Conservation (phyloP, 139 green algal genomes). For the Pleodorina starrii region DNA sequence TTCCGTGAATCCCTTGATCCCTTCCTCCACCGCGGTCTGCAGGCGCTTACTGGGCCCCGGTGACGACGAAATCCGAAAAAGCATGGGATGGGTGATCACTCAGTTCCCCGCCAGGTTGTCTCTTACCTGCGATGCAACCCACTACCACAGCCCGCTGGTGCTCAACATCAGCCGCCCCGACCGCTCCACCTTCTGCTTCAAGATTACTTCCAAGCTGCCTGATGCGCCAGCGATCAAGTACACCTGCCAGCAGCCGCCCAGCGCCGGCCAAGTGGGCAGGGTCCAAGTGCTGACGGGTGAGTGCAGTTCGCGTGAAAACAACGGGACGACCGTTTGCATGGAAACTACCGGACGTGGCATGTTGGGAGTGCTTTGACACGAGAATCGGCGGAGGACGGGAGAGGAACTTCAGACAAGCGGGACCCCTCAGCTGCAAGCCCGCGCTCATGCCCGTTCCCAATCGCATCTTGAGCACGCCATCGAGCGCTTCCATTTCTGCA, state of each 20-base stretch:
- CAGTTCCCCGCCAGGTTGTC: background rate
- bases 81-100: slow-evolving; percentile 17
- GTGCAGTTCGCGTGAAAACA: no score
- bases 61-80: background rate
- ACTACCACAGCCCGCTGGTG: background rate
- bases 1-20: no score
- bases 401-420: no score
- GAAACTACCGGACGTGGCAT: no score
- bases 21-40: background rate
- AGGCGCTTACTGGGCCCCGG: background rate
- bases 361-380: no score
- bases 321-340: no score
- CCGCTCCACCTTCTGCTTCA: background rate
- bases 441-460: no score
- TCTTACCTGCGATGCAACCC: background rate
- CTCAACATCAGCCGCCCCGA: slow-evolving; percentile 22
- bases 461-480: no score
- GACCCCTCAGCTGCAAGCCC: no score
- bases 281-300: slow-evolving; percentile 1
- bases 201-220: background rate
- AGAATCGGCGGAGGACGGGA: no score
- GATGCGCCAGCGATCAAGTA: background rate
- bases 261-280: background rate
- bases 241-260: background rate
- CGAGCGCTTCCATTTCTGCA: no score